Conservation (phyloP, 2,329 filamentous ascomycete genomes). For the Monosporascus sp. region DNA sequence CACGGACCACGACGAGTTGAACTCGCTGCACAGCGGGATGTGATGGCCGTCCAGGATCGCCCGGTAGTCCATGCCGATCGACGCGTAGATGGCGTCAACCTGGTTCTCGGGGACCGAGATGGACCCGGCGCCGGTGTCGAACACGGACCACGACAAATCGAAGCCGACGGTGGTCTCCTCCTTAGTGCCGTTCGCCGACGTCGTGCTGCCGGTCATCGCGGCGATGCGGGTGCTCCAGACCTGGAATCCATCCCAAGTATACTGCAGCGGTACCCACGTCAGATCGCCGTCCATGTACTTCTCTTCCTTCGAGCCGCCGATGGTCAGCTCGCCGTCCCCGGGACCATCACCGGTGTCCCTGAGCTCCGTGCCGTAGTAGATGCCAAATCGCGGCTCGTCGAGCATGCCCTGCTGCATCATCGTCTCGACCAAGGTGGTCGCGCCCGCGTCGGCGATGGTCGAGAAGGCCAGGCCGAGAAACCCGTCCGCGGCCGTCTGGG, state of each 20-base stretch:
- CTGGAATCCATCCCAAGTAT: constrained; percentile 15
- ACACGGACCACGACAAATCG: constrained; percentile 17
- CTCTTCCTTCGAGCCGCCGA: constrained; percentile 29
- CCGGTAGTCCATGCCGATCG: constrained; percentile 31
- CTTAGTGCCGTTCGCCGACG: neutral
- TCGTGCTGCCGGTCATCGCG: constrained; percentile 7
- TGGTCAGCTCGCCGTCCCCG: constrained; percentile 24
- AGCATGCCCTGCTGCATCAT: constrained; percentile 24
- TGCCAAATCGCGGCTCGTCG: constrained; percentile 27
- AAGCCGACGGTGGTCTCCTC: constrained; percentile 5
- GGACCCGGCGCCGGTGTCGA: constrained; percentile 28
- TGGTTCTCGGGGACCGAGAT: constrained; percentile 21
- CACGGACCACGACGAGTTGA: constrained; percentile 31
- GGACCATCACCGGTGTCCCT: constrained; percentile 11
- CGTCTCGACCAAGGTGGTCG: constrained; percentile 28
- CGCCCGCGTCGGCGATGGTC: constrained; percentile 24
- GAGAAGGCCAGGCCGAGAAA: constrained; percentile 31
- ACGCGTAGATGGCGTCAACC: constrained; percentile 24
- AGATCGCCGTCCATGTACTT: constrained; percentile 23
- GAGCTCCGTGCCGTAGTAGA: constrained; percentile 24
- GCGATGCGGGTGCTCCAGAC: constrained; percentile 26
- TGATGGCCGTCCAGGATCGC: constrained; percentile 22
- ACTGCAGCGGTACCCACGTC: constrained; percentile 12
- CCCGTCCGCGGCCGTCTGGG: constrained; percentile 24
- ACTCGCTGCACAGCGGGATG: constrained; percentile 30